phyloP scores from a whole-genome alignment of 345 rosid species.

The Rubroshorea leprosula region DNA sequence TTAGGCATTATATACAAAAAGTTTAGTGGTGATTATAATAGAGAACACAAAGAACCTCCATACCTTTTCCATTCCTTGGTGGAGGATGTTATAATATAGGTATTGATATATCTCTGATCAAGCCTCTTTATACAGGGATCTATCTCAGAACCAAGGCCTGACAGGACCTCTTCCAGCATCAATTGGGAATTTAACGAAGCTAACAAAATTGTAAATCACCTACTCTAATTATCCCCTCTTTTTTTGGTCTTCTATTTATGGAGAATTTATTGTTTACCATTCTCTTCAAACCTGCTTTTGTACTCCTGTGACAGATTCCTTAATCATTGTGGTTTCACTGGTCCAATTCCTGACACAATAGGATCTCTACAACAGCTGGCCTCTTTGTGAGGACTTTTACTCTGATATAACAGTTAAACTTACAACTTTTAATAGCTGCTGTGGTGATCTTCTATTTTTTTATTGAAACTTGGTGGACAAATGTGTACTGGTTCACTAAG shows the following conservation, averaged over 20 bases:
- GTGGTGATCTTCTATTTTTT: not conserved
- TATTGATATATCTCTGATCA: too few species aligned
- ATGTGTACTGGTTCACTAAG: not conserved
- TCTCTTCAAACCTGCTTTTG: not conserved
- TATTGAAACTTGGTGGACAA: not conserved
- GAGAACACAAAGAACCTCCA: too few species aligned
- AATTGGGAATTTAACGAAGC: conserved; percentile 53
- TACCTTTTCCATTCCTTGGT: too few species aligned
- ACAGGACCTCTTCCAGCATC: conserved; percentile 61
- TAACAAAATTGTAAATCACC: conserved; percentile 58
- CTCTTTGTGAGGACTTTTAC: conserved; percentile 42
- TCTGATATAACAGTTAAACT: not conserved
- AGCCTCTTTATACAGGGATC: conserved; percentile 56
- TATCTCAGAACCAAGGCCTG: conserved; percentile 57
- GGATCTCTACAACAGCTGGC: conserved; percentile 50
- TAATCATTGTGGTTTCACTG: conserved; percentile 65
- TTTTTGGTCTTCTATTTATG: not conserved
- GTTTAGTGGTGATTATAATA: too few species aligned
- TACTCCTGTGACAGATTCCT: conserved; percentile 43
- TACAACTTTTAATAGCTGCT: conserved; percentile 4
- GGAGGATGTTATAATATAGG: too few species aligned
- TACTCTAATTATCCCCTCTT: not conserved
- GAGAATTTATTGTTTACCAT: not conserved
- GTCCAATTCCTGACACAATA: conserved; percentile 61
- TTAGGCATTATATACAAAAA: too few species aligned